Evolutionary conservation across 768 basidiomycete genomes (phyloP).

Genomic region (Tylopilus rubrobrunneus): DNA sequence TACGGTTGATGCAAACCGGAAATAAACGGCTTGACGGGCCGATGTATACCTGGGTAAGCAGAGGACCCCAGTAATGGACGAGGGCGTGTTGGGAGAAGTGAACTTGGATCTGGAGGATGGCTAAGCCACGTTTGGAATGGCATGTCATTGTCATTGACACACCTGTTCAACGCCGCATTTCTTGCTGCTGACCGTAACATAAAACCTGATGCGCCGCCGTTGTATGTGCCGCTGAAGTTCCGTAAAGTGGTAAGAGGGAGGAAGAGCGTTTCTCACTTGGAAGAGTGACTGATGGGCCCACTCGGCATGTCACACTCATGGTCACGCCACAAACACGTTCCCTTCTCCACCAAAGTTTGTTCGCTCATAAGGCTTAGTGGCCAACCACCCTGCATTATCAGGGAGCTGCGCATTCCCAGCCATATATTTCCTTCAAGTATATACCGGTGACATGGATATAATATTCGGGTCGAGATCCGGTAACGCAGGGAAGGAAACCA

Average conservation of each 20-base stretch:
- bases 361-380: neutral
- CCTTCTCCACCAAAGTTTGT: neutral
- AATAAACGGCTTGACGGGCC: conserved; percentile 2
- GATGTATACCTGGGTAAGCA: conserved; percentile 3
- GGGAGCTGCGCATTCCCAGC: neutral
- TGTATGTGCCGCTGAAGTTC: conserved; percentile 2
- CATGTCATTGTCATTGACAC: conserved; percentile 1
- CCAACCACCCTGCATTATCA: neutral
- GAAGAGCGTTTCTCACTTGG: neutral
- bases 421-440: too few species aligned
- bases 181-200: conserved; percentile 39
- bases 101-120: conserved; percentile 19
- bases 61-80: neutral
- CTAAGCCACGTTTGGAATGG: conserved; percentile 1
- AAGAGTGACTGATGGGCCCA: neutral
- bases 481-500: neutral
- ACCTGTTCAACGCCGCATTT: conserved; percentile 39
- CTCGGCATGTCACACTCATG: neutral
- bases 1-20: conserved; percentile 28
- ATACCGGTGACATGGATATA: neutral
- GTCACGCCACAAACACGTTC: conserved; percentile 8
- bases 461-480: neutral
- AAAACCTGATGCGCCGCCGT: conserved; percentile 19
- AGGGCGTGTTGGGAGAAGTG: neutral
- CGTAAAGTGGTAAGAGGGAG: conserved; percentile 3